Conservation (phyloP, 2,329 filamentous ascomycete species). For the Dactylella cylindrospora region DNA sequence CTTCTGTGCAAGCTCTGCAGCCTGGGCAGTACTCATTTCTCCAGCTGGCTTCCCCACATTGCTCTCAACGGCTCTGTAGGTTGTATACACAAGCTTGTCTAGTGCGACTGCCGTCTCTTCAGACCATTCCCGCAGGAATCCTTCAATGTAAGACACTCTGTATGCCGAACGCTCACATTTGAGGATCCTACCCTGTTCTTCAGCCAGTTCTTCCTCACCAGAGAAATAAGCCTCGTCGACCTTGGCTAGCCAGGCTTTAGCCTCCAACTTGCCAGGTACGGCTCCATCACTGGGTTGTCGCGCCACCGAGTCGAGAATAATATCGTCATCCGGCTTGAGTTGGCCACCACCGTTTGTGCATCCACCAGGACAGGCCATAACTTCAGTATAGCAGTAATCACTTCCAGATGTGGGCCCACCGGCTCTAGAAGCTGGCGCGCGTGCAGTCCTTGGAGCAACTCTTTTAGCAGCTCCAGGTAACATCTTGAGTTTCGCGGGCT, state of each 20-base stretch:
- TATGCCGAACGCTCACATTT: slow-evolving; percentile 46
- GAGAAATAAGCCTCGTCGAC: slow-evolving; percentile 93
- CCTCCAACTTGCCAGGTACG: slow-evolving; percentile 61
- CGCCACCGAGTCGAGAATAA: slow-evolving; percentile 52
- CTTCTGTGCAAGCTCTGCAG: slow-evolving; percentile 84
- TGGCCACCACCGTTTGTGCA: slow-evolving; percentile 98
- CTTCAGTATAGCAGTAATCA: slow-evolving; percentile 60
- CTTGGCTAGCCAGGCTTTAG: slow-evolving; percentile 78
- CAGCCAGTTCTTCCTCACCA: slow-evolving; percentile 46
- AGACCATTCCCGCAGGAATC: slow-evolving; percentile 77
- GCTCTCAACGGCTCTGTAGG: slow-evolving; percentile 87
- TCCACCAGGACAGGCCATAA: slow-evolving; percentile 98
- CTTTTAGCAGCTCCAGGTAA: slow-evolving; percentile 64
- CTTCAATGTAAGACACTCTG: slow-evolving; percentile 55
- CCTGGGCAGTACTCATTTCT: slow-evolving; percentile 64
- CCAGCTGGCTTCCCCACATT: slow-evolving; percentile 78
- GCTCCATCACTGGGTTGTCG: slow-evolving; percentile 54
- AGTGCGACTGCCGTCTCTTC: slow-evolving; percentile 68
- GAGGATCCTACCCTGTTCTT: slow-evolving; percentile 48
- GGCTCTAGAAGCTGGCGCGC: slow-evolving; percentile 50
- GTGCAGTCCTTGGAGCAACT: slow-evolving; percentile 49
- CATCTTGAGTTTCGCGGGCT: slow-evolving; percentile 73
- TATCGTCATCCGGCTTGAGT: slow-evolving; percentile 81
- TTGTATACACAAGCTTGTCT: slow-evolving; percentile 77
- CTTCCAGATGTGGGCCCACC: slow-evolving; percentile 46